Base-by-base conservation (phyloP, 2,329 filamentous ascomycete species). In the Aureobasidium sp. region DNA sequence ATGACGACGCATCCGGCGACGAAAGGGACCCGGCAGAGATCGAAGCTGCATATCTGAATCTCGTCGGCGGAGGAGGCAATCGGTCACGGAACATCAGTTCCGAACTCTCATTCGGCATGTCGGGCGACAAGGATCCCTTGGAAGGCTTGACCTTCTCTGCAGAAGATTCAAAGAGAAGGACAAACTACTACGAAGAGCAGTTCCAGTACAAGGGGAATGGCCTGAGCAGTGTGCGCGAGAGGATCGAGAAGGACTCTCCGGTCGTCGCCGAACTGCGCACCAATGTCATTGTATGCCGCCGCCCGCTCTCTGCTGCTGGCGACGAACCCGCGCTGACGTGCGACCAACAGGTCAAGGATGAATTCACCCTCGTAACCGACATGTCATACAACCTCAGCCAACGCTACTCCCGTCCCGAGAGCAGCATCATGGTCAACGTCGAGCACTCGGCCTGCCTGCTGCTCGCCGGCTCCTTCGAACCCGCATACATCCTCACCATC, bases 401-500 rank as follows among this genome's bases (percentile, higher is more conserved):
- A 56, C 81, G 88, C 41, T 95, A 90, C 65, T 82, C 85, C 56
- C 80, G 87, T 24, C 82, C 87, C 2, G 78, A 88, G 54, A 80
- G 82, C 2, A 86, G 83, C 7, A 83, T 95, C 55, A 80, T 87
- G 64, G 80, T 94, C 41, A 84, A 81, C 2, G 71, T 95, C n/a
- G 79, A 85, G 37, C 87, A 93, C 63, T 83, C 85, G 22, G 78
- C 80, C 12, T 87, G 85, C 63, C 79, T 95, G 60, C 74, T 88
- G 53, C 84, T 91, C 56, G 86, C 81, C 2, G 86, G 84, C 30
- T 83, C 81, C 4, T 85, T 88, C 58, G 85, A 90, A 47, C 85
- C 88, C 3, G 86, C 88, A 17, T 96, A 95, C 64, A 78, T 84
- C 56, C 74, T 95, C 63, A 85, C 81, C 29, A 79, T 95, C 55